A percentile compares a stretch with the other conserved stretches of the same genome.
Conservation (phyloP, 768 basidiomycete genomes). For the Suillus subluteus region DNA sequence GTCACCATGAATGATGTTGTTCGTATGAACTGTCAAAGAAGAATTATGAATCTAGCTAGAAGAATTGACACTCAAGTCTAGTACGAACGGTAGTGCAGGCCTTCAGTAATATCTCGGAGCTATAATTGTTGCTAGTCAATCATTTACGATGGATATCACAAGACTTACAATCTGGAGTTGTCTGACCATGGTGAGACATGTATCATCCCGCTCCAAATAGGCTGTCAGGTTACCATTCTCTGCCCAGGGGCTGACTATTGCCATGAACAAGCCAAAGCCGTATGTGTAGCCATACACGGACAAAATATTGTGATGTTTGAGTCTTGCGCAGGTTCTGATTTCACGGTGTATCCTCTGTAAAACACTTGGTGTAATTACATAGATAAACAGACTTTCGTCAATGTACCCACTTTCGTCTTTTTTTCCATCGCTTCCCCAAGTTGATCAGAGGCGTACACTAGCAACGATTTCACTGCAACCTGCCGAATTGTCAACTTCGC, state of each 20-base stretch:
- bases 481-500: background rate
- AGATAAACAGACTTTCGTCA: background rate
- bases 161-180: constrained; percentile 23
- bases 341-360: constrained; percentile 25
- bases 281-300: constrained; percentile 22
- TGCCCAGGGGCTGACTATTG: constrained; percentile 27
- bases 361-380: background rate
- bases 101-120: background rate
- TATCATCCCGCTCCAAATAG: constrained; percentile 18
- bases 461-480: constrained; percentile 8
- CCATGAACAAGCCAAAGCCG: constrained; percentile 23
- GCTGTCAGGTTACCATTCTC: constrained; percentile 19
- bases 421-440: background rate
- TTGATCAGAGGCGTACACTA: background rate
- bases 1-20: constrained; percentile 11
- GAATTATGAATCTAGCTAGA: background rate
- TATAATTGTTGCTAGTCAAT: background rate
- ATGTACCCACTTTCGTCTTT: constrained; percentile 3
- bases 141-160: no score
- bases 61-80: background rate
- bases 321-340: constrained; percentile 14
- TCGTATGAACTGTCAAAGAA: constrained; percentile 3
- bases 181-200: constrained; percentile 11
- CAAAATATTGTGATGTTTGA: constrained; percentile 23
- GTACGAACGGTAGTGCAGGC: background rate